Base-by-base conservation (phyloP, 352 stramenopile species). In the Peronosclerospora sorghi region DNA sequence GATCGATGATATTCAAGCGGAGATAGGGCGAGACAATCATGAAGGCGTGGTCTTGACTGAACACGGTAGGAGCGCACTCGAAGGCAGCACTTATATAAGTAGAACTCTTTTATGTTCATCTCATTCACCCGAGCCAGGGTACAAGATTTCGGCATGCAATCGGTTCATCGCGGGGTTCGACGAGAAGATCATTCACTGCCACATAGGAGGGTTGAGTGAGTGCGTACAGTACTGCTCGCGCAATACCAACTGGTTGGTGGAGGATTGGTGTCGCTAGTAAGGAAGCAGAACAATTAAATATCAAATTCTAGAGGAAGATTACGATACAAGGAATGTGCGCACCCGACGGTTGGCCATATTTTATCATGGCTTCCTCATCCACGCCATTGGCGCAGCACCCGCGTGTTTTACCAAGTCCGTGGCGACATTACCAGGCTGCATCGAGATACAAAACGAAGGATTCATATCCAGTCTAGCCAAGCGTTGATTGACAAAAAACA, bases 361-460 rank as follows among this genome's bases (percentile, higher is more conserved):
- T 40, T 40, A 80, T 77, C 70, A 85, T 86, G 6, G 83, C 86
- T 44, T 93, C 74, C 32, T 72, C 57, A 50, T 97, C 85, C 15
- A 80, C 67, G 10, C 70, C 62, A 19, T 62, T 81, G 24, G 58
- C n/a, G n/a, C 60, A 35, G 56, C 59, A 38, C 80, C 92, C 20
- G 82, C 90, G 43, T 89, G 74, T 54, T 81, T 73, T 32, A 95
- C 71, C 13, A 97, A 66, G 34, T 95, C 80, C n/a, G 86, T 97
- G 12, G 69, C 76, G 15, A 94, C 85, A 51, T 96, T 93, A 18
- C 86, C 88, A 48, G 86, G 88, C 68, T 94, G 36, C 28, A n/a
- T n/a, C n/a, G n/a, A n/a, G n/a, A n/a, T n/a, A n/a, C n/a, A 49
- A 35, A 37, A 14, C 37, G 14, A 30, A 43, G 42, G 27, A 32